Base-by-base conservation (phyloP, 192 early-diverging fungal genomes). In the Rhizoclosmatium globosum region DNA sequence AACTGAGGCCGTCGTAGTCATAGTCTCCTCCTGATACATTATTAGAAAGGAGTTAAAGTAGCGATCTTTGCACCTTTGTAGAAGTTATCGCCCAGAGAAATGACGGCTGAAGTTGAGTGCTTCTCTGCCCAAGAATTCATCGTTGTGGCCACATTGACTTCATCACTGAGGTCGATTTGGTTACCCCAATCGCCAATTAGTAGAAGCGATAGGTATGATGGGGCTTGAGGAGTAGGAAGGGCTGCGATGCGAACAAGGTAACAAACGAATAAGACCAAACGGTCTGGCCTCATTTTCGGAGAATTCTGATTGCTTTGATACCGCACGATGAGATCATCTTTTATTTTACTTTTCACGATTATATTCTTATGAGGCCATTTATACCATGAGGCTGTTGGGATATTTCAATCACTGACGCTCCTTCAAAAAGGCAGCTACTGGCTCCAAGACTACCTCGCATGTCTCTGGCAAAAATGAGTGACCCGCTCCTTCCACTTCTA, bases 111-210 rank as follows among this genome's bases (percentile, higher is more conserved):
- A 3, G 73, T 43, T 11, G 7, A 42, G n/a, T 11, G 7, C 59
- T 74, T 19, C 15, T 43, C 43, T n/a, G 61, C 73, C 73, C 73
- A 64, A 6, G 21, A 6, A 41, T 64, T 21, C 59, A 64, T 64
- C 4, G 19, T 38, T 42, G 21, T 47, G n/a, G 43, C 73, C 3
- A 46, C 61, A 38, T 4, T 64, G 0, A n/a, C 59, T 19, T 47
- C 43, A 31, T 64, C 59, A 19, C 3, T 64, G 58, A 45, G 11
- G 47, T 74, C 59, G 47, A 41, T n/a, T 23, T 74, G 44, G 56
- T 21, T 56, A 39, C 73, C 73, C 73, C 73, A 74, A 56, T 74
- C 73, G 41, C 73, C 73, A 41, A 74, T 41, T n/a, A 64, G 7
- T 6, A 74, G 57, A 44, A 74, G 59, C 9, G 15, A 48, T 11